These are phyloP conservation scores for Ophiocordyceps polyrhachis-furcata DNA, from an alignment of 2,329 filamentous ascomycete species.

Conservation along the genomic window DNA sequence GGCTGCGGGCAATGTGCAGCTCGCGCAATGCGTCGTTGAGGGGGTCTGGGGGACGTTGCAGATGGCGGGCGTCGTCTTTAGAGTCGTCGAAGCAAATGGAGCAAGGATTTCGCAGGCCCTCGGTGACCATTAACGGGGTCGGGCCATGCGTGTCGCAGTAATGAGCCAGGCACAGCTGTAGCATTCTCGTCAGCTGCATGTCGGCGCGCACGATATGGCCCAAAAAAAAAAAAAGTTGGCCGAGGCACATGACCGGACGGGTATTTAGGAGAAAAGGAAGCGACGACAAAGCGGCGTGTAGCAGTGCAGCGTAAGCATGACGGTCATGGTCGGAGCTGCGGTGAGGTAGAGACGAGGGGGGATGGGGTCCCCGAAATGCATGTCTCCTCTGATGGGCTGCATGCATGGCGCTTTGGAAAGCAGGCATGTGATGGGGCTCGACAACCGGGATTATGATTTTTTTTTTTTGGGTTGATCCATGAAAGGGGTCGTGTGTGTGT, in stretches of 20 bases:
- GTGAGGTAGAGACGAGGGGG: not conserved
- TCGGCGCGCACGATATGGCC: slow-evolving; percentile 9
- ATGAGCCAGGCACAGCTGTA: slow-evolving; percentile 50
- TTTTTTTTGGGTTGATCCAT: not conserved
- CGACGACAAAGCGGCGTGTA: not conserved
- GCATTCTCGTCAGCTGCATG: slow-evolving; percentile 13
- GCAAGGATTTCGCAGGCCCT: slow-evolving; percentile 43
- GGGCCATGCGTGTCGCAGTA: slow-evolving; percentile 55
- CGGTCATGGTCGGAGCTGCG: not conserved
- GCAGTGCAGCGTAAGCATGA: not conserved
- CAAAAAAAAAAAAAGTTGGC: not conserved
- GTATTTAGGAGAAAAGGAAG: not conserved
- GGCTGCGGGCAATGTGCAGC: slow-evolving; percentile 25
- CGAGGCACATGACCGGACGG: not conserved
- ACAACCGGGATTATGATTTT: slow-evolving; percentile 2
- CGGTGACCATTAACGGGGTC: slow-evolving; percentile 51
- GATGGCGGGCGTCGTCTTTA: not conserved
- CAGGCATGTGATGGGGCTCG: slow-evolving; percentile 6
- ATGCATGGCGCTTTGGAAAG: slow-evolving; percentile 4
- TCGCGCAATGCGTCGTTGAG: slow-evolving; percentile 29
- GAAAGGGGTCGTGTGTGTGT: too few species aligned
- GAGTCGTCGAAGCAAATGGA: slow-evolving; percentile 33
- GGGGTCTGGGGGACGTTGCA: slow-evolving; percentile 15
- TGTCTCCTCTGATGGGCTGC: not conserved
- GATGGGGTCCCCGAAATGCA: slow-evolving; percentile 1